Evolutionary conservation across 1,284 basidiomycete genomes (phyloP).

Genomic region (Ustilago trichophora): DNA sequence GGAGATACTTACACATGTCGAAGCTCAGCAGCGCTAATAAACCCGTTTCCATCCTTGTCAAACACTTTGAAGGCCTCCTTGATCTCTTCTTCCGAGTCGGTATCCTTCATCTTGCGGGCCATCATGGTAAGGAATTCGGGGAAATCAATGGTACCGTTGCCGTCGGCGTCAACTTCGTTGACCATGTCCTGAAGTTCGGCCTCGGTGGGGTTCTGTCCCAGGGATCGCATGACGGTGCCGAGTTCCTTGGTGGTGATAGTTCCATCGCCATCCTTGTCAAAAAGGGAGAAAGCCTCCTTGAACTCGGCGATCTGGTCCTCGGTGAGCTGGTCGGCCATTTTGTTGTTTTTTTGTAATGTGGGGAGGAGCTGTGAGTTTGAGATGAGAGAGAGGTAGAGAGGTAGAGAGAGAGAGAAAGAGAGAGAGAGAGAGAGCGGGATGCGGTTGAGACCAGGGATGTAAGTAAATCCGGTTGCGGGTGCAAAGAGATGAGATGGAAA

Average conservation of each 20-base stretch:
- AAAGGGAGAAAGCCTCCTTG: constrained; percentile 91
- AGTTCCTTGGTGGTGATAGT: constrained; percentile 96
- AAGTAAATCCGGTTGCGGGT: too few species aligned
- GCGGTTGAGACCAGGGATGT: too few species aligned
- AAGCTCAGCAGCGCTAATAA: constrained; percentile 76
- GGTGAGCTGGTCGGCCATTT: constrained; percentile 55
- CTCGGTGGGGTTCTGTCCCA: constrained; percentile 96
- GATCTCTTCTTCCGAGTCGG: constrained; percentile 79
- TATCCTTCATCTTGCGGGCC: constrained; percentile 94
- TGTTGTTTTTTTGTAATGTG: too few species aligned
- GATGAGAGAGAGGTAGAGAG: too few species aligned
- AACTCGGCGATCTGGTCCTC: constrained; percentile 67
- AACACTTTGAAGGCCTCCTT: constrained; percentile 76
- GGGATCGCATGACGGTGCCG: constrained; percentile 94
- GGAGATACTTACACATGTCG: constrained; percentile 63
- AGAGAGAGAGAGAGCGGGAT: too few species aligned
- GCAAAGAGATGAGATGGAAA: too few species aligned
- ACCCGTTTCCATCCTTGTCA: constrained; percentile 75
- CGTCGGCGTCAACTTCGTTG: constrained; percentile 71
- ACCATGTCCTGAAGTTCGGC: constrained; percentile 95
- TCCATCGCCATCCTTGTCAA: constrained; percentile 95
- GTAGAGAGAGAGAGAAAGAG: too few species aligned
- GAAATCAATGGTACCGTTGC: constrained; percentile 91
- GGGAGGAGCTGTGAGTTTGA: background rate
- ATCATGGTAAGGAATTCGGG: constrained; percentile 92